Evolutionary conservation across 2,329 filamentous ascomycete genomes (phyloP).

Genomic region (Neofusicoccum sp.): DNA sequence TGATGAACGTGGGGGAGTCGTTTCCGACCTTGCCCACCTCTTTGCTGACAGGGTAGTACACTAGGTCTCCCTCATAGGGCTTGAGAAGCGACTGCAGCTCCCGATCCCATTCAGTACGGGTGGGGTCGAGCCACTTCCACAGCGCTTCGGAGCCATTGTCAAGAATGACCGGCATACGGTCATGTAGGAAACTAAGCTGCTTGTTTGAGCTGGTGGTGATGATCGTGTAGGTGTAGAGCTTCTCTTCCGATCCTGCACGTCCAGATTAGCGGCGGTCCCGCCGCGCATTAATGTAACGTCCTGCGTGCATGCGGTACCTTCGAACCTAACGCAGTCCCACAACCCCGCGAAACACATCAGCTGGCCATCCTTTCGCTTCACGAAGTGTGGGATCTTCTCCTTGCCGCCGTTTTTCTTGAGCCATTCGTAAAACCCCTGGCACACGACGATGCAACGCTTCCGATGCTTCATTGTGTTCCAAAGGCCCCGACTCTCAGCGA

Average conservation of each 20-base stretch:
- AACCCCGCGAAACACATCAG: conserved; percentile 88
- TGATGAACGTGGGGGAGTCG: conserved; percentile 77
- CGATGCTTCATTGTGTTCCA: conserved; percentile 88
- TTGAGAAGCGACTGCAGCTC: conserved; percentile 77
- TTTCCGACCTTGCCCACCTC: conserved; percentile 95
- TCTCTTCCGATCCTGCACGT: conserved; percentile 58
- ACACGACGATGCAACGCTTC: conserved; percentile 84
- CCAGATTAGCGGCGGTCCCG: conserved; percentile 24
- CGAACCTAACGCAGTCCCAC: conserved; percentile 84
- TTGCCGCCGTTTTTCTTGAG: conserved; percentile 73
- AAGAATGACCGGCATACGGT: conserved; percentile 92
- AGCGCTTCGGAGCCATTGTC: conserved; percentile 71
- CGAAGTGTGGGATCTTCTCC: conserved; percentile 81
- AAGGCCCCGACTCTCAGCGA: conserved; percentile 74
- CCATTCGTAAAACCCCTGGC: conserved; percentile 97
- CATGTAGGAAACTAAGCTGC: conserved; percentile 82
- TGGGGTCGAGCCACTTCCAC: conserved; percentile 75
- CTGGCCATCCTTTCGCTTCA: conserved; percentile 76
- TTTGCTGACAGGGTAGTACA: conserved; percentile 80
- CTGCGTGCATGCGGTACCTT: conserved; percentile 52
- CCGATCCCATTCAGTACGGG: conserved; percentile 67
- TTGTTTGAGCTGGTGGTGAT: conserved; percentile 87
- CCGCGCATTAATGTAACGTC: conserved; percentile 18
- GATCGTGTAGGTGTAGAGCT: conserved; percentile 84
- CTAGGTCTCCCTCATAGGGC: conserved; percentile 75